Percentiles rank a stretch among this genome's conserved stretches.
Evolutionary conservation across 78 protist species (phyloP).

Genomic region (Capsaspora owczarzaki): DNA sequence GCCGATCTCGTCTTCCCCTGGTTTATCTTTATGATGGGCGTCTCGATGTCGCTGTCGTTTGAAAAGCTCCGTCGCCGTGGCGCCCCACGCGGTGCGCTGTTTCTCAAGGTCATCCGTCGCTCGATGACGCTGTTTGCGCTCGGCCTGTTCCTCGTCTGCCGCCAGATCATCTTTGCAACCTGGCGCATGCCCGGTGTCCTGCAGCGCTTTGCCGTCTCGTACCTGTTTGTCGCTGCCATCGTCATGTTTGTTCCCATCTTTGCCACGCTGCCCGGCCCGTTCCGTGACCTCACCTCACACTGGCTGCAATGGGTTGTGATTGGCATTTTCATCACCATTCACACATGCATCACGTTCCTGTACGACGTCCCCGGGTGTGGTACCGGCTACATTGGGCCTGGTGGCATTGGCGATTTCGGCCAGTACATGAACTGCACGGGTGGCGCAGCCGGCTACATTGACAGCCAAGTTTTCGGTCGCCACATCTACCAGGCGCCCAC

Average conservation of each 20-base stretch:
- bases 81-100: conserved; percentile 9
- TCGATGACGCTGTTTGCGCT: conserved; percentile 33
- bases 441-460: conserved; percentile 52
- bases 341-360: conserved; percentile 36
- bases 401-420: conserved; percentile 40
- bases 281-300: conserved; percentile 33
- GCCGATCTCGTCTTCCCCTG: conserved; percentile 80
- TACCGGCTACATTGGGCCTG: conserved; percentile 62
- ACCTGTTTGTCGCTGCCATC: conserved; percentile 38
- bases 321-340: conserved; percentile 11
- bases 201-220: conserved; percentile 57
- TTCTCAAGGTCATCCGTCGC: conserved; percentile 27
- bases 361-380: conserved; percentile 54
- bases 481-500: conserved; percentile 43
- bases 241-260: conserved; percentile 33
- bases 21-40: conserved; percentile 71
- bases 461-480: conserved; percentile 24
- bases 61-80: conserved; percentile 7
- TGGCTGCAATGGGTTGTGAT: conserved; percentile 37
- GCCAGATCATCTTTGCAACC: conserved; percentile 12
- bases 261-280: background rate
- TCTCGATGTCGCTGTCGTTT: conserved; percentile 55
- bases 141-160: conserved; percentile 52
- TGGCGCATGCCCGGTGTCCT: conserved; percentile 67
- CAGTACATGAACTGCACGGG: conserved; percentile 49